Evolutionary conservation across 192 early-diverging fungal species (phyloP), one percentile per base, ranked within the genome.

Genomic region (Funneliformis mosseae): DNA sequence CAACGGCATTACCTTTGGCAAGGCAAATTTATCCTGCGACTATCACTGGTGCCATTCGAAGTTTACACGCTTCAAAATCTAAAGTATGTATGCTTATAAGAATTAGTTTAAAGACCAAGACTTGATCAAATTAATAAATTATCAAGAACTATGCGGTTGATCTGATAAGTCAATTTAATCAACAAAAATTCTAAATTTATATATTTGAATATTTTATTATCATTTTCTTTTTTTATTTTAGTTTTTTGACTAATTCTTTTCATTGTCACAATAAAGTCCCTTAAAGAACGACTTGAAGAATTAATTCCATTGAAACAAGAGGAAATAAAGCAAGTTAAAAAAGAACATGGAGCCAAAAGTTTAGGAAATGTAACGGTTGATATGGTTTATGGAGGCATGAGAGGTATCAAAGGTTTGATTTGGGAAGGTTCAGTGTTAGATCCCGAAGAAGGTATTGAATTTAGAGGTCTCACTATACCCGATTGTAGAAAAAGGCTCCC

Each of bases 361-460:
- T 89, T 99, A 63, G 98, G 98, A 80, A 92, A 96, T 85, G 95
- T 93, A 81, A 98, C 98, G 42, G 96, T 99, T 81, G 96, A 99
- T 88, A 97, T 97, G 95, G 95, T 86, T 45, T 98, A 98, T 86
- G 97, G 97, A 83, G 97, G 98, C 84, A 99, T 99, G 97, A 94
- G 98, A 87, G 98, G 97, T 79, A 96, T 99, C 91, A 99, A 99
- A 93, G 97, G 97, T 85, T 92, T 99, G 81, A 90, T 99, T 87
- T 97, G 95, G 95, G 98, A 99, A 87, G 95, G 95, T 77, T 99
- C 98, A 84, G 95, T 99, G 59, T 90, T 99, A 73, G 98, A 99
- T 85, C 88, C 98, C 73, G 92, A 98, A 69, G 98, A 99, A 90
- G 98, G 98, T 86, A 99, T 99, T 86, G 94, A 95, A 84, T 99